These are phyloP conservation scores for Claviceps capensis DNA, from an alignment of 2,329 filamentous ascomycete species.

Conservation along the genomic window DNA sequence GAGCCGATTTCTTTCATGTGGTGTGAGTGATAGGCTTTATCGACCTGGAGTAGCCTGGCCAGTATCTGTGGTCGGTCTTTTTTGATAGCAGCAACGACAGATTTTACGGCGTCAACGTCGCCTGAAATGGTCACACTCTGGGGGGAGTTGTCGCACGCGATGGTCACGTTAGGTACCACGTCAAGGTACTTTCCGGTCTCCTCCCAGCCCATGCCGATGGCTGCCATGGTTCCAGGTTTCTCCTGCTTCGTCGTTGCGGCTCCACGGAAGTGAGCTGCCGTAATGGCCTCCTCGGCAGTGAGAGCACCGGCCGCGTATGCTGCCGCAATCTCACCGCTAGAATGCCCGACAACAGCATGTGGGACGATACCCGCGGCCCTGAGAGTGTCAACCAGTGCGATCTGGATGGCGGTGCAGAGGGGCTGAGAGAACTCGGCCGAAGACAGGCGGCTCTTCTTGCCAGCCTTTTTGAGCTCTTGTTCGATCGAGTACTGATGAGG, in stretches of 20 bases:
- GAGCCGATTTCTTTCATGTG: background rate
- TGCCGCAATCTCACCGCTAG: conserved; percentile 26
- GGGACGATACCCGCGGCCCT: conserved; percentile 16
- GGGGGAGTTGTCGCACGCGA: conserved; percentile 29
- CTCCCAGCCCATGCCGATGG: conserved; percentile 3
- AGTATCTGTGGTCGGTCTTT: conserved; percentile 23
- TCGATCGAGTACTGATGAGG: background rate
- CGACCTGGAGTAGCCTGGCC: conserved; percentile 25
- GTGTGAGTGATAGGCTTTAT: conserved; percentile 29
- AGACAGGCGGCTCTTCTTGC: conserved; percentile 7
- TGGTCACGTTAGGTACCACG: background rate
- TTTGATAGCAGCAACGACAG: conserved; percentile 21
- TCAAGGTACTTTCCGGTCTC: background rate
- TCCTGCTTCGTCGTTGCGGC: background rate
- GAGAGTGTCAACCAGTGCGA: conserved; percentile 28
- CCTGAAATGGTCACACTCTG: conserved; percentile 26
- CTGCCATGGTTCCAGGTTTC: conserved; percentile 3
- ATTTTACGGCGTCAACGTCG: conserved; percentile 19
- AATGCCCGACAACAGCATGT: conserved; percentile 22
- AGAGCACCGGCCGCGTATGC: conserved; percentile 22
- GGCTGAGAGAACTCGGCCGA: conserved; percentile 32
- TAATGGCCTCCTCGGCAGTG: conserved; percentile 16
- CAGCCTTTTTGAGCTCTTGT: conserved; percentile 11
- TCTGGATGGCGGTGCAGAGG: conserved; percentile 38
- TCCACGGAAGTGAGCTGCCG: conserved; percentile 19